Percentiles rank a stretch among this genome's conserved stretches.
Conservation (phyloP, 768 basidiomycete species). For the Rhizopogon rudus region DNA sequence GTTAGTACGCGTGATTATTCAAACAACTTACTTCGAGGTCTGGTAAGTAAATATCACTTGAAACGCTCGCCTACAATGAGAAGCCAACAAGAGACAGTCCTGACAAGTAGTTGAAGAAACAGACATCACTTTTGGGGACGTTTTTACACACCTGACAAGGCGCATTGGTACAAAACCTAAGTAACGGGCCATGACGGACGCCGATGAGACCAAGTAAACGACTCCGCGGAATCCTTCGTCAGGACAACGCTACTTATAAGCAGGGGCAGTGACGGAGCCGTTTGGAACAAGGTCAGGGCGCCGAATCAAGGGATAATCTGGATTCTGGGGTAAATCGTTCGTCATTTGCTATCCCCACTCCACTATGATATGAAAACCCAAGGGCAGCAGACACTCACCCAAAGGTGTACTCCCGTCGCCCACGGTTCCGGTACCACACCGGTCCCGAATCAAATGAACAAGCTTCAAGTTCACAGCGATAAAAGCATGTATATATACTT, state of each 20-base stretch:
- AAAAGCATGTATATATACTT: neutral
- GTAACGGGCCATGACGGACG: neutral
- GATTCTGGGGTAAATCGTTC: no score
- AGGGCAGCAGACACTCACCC: neutral
- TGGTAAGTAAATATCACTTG: no score
- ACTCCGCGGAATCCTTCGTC: neutral
- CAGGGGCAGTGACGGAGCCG: neutral
- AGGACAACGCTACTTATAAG: neutral
- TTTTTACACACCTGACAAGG: no score
- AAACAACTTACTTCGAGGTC: no score
- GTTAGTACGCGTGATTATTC: no score
- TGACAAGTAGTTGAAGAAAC: no score
- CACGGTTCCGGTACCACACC: neutral
- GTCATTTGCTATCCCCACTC: neutral
- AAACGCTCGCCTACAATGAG: no score
- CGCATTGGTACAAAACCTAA: no score
- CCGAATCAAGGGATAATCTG: neutral
- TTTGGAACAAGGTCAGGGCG: neutral
- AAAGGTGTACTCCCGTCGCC: neutral
- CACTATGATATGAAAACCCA: neutral
- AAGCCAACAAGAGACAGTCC: no score
- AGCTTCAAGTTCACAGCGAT: no score
- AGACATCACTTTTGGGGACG: no score
- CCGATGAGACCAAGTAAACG: neutral
- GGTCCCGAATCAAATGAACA: no score